These are phyloP conservation scores for Erythrophleum ivorense DNA, from an alignment of 331 rosid genomes.

Conservation along the genomic window DNA sequence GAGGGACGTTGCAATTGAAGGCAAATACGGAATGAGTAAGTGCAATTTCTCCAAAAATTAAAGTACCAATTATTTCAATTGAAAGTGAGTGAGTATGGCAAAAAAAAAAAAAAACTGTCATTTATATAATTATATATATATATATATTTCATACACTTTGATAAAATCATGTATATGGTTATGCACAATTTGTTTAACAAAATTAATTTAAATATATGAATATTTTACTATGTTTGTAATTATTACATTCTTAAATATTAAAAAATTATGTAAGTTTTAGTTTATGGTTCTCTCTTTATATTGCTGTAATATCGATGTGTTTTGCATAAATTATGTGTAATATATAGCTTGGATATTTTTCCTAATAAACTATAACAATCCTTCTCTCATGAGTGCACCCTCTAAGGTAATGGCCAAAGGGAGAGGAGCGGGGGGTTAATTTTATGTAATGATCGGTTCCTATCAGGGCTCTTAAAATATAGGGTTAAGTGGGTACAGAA, in stretches of 20 bases:
- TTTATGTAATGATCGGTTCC: slow-evolving; percentile 24
- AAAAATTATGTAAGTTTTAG: too few relatives aligned
- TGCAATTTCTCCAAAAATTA: too few relatives aligned
- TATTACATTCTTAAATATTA: not conserved
- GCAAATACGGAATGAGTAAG: too few relatives aligned
- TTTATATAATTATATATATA: not conserved
- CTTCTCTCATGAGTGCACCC: not conserved
- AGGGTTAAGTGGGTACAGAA: not conserved
- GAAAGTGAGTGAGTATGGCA: not conserved
- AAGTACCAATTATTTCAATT: too few relatives aligned
- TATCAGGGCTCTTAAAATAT: not conserved
- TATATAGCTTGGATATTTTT: too few relatives aligned
- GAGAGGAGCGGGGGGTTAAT: not conserved
- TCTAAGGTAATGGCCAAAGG: not conserved
- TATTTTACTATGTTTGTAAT: not conserved
- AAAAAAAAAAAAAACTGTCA: not conserved
- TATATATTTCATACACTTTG: not conserved
- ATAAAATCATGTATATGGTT: too few relatives aligned
- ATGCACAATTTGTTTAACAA: not conserved
- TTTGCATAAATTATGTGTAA: too few relatives aligned
- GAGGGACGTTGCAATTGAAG: too few relatives aligned
- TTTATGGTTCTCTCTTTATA: too few relatives aligned
- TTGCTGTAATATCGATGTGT: too few relatives aligned
- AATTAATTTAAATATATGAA: not conserved
- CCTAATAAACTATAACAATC: too few relatives aligned